Evolutionary conservation across 2,329 filamentous ascomycete species (phyloP).

Genomic region (Elsinoe batatas): DNA sequence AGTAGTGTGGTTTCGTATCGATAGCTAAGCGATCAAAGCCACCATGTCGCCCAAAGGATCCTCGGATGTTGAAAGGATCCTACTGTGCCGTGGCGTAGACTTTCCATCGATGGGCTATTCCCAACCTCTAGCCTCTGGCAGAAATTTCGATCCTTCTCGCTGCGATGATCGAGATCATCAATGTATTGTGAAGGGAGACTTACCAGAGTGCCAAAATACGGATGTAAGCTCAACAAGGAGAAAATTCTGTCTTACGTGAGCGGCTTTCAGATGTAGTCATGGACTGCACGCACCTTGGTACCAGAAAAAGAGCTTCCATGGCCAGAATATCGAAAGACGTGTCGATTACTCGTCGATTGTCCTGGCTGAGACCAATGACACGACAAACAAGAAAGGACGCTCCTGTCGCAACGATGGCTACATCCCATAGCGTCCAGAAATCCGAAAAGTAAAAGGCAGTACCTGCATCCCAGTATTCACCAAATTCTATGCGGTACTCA

Average conservation of each 20-base stretch:
- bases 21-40: not conserved
- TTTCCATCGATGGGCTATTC: not conserved
- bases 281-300: conserved; percentile 48
- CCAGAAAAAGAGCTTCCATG: conserved; percentile 79
- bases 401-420: conserved; percentile 27
- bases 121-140: not conserved
- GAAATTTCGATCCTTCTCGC: no score
- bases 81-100: not conserved
- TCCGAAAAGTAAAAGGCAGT: conserved; percentile 76
- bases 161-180: not conserved
- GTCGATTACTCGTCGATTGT: conserved; percentile 57
- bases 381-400: conserved; percentile 50
- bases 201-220: conserved; percentile 72
- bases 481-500: conserved; percentile 35
- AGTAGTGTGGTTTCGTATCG: not conserved
- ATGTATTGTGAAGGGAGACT: not conserved
- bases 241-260: conserved; percentile 51
- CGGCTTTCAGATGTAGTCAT: not conserved
- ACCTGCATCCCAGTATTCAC: conserved; percentile 76
- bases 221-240: conserved; percentile 75
- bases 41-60: not conserved
- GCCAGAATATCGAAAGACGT: conserved; percentile 82
- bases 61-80: not conserved
- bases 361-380: conserved; percentile 47
- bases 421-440: conserved; percentile 63